Evolutionary conservation across 805 yeast species (phyloP).

Genomic region (Kodamaea nitidulidarum): DNA sequence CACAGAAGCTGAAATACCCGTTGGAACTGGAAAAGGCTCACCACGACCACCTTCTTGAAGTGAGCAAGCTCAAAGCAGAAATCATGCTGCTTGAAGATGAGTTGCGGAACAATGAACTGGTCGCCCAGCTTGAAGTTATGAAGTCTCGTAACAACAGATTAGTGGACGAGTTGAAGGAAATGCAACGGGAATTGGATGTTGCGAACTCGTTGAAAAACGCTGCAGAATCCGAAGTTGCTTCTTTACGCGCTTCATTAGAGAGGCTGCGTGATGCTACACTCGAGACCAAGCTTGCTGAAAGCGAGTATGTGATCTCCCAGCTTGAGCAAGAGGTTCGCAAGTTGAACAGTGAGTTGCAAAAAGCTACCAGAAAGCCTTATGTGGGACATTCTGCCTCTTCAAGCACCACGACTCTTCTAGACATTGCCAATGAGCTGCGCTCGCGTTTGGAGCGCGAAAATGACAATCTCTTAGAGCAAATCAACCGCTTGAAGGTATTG

Average conservation of each 20-base stretch:
- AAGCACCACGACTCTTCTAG: slow-evolving; percentile 3
- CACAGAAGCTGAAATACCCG: too few species aligned
- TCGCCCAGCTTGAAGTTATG: background rate
- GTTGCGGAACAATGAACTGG: too few species aligned
- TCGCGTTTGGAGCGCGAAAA: slow-evolving; percentile 5
- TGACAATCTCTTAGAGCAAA: slow-evolving; percentile 7
- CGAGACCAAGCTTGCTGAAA: background rate
- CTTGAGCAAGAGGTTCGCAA: slow-evolving; percentile 7
- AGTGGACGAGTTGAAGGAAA: background rate
- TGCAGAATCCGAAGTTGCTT: background rate
- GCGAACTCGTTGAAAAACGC: background rate
- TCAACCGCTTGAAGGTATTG: slow-evolving; percentile 7
- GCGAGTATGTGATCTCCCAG: slow-evolving; percentile 6
- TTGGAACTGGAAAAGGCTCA: too few species aligned
- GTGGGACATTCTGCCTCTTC: slow-evolving; percentile 2
- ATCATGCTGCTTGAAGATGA: background rate
- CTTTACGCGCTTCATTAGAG: background rate
- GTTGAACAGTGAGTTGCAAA: slow-evolving; percentile 6
- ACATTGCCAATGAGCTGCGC: slow-evolving; percentile 7
- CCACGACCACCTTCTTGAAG: too few species aligned
- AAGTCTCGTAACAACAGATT: slow-evolving; percentile 2
- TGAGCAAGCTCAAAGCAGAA: too few species aligned
- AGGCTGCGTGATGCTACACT: background rate
- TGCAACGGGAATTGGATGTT: background rate
- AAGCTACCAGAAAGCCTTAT: background rate